A percentile compares a stretch with the other conserved stretches of the same genome.
phyloP scores from a whole-genome alignment of 2,329 filamentous ascomycete genomes.

The Trichophyton equinum region DNA sequence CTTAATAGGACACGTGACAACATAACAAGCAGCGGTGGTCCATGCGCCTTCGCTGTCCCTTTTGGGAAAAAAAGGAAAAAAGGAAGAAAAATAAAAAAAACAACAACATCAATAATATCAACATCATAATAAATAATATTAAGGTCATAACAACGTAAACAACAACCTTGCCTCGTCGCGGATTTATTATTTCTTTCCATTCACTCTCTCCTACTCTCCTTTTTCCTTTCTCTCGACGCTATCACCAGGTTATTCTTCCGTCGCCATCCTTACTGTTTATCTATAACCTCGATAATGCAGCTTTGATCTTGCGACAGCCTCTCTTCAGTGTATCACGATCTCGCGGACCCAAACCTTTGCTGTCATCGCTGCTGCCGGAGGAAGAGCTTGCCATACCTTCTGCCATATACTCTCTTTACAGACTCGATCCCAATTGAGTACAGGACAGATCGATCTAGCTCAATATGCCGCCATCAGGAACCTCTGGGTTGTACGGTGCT shows the following conservation, averaged over 20 bases:
- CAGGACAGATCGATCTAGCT: conserved; percentile 3
- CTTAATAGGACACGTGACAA: conserved; percentile 24
- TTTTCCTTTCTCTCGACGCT: conserved; percentile 3
- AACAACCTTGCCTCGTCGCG: neutral
- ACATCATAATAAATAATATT: neutral
- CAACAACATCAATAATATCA: neutral
- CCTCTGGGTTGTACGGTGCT: conserved; percentile 60
- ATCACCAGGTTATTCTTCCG: neutral
- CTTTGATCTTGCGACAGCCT: conserved; percentile 1
- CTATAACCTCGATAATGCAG: conserved; percentile 1
- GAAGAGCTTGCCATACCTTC: neutral
- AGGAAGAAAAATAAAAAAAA: neutral
- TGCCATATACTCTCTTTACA: neutral
- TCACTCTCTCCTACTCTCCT: conserved; percentile 7
- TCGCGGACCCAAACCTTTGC: conserved; percentile 11
- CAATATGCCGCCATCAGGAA: conserved; percentile 37
- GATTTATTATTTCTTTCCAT: conserved; percentile 12
- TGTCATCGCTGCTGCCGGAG: neutral
- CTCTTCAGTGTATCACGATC: conserved; percentile 2
- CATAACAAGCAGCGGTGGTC: conserved; percentile 23
- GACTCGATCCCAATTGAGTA: neutral
- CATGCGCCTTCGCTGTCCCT: neutral
- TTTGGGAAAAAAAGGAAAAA: neutral
- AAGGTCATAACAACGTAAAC: neutral
- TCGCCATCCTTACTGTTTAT: neutral